A percentile compares a stretch with the other conserved stretches of the same genome.
These are phyloP conservation scores for Podospora didyma DNA, from an alignment of 495 filamentous ascomycete species.

Conservation along the genomic window DNA sequence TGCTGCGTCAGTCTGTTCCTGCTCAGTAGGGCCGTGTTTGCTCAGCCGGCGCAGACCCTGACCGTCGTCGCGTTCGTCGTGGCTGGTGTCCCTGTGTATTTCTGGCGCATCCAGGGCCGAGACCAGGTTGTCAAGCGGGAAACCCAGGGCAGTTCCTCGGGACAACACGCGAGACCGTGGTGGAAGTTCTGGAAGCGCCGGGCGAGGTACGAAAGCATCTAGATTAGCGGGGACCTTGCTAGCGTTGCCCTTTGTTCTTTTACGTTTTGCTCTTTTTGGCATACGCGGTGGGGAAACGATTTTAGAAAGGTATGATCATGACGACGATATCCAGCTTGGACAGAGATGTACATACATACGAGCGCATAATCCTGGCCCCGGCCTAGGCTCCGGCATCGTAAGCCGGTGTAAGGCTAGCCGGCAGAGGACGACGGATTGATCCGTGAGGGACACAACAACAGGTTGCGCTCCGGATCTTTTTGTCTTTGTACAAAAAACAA, in stretches of 20 bases:
- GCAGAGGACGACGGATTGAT: too few species aligned
- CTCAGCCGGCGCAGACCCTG: conserved; percentile 83
- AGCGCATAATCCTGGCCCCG: too few species aligned
- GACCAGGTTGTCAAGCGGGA: conserved; percentile 39
- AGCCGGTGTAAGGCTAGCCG: too few species aligned
- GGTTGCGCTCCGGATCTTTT: too few species aligned
- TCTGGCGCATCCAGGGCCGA: conserved; percentile 69
- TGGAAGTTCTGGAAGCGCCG: conserved; percentile 42
- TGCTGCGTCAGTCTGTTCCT: conserved; percentile 96
- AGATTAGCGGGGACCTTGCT: not conserved
- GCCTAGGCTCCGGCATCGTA: too few species aligned
- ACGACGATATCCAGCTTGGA: too few species aligned
- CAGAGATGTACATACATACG: too few species aligned
- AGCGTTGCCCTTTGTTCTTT: not conserved
- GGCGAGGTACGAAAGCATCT: not conserved
- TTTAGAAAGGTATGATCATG: too few species aligned
- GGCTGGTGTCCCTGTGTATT: conserved; percentile 82
- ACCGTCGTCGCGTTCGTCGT: conserved; percentile 80
- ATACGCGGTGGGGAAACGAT: too few species aligned
- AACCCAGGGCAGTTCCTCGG: not conserved
- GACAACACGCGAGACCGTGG: conserved; percentile 18
- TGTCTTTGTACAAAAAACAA: too few species aligned
- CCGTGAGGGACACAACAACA: too few species aligned
- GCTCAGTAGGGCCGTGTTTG: conserved; percentile 79
- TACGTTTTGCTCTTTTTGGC: not conserved